A percentile compares a stretch with the other conserved stretches of the same genome.
phyloP scores from a whole-genome alignment of 768 basidiomycete species.

The Tricholoma sp. region DNA sequence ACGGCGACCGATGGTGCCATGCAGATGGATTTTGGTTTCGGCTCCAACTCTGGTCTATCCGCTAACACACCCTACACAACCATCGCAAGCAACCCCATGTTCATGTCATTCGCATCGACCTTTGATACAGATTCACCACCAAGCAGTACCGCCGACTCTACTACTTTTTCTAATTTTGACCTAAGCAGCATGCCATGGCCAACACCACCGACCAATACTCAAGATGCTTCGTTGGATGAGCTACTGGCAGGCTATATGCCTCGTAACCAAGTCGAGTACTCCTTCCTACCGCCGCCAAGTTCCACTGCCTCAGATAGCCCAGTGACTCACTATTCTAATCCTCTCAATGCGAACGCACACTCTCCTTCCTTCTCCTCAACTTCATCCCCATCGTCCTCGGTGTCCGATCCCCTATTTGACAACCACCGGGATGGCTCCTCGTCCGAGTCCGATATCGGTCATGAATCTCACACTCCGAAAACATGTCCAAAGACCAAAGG shows the following conservation, averaged over 20 bases:
- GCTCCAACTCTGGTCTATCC: conserved; percentile 40
- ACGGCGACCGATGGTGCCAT: conserved; percentile 54
- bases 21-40: conserved; percentile 58
- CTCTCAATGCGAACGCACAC: conserved; percentile 15
- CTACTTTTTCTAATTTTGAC: conserved; percentile 41
- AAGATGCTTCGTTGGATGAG: conserved; percentile 36
- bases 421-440: conserved; percentile 27
- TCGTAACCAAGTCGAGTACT: conserved; percentile 26
- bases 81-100: conserved; percentile 78
- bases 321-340: conserved; percentile 40
- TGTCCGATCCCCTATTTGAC: conserved; percentile 30
- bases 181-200: conserved; percentile 44
- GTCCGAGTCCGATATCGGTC: conserved; percentile 23
- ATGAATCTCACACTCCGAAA: conserved; percentile 13
- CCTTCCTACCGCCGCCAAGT: conserved; percentile 23
- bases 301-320: conserved; percentile 49
- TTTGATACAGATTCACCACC: conserved; percentile 40
- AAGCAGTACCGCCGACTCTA: conserved; percentile 10
- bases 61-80: conserved; percentile 61
- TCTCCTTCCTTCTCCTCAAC: conserved; percentile 37
- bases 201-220: conserved; percentile 24
- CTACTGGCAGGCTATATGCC: conserved; percentile 36
- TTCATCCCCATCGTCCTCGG: conserved; percentile 27
- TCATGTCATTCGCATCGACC: conserved; percentile 71
- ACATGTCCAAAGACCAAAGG: conserved; percentile 53